Evolutionary conservation across 108 stramenopile genomes (phyloP).

Genomic region (Pseudonitzschia delicatissima): DNA sequence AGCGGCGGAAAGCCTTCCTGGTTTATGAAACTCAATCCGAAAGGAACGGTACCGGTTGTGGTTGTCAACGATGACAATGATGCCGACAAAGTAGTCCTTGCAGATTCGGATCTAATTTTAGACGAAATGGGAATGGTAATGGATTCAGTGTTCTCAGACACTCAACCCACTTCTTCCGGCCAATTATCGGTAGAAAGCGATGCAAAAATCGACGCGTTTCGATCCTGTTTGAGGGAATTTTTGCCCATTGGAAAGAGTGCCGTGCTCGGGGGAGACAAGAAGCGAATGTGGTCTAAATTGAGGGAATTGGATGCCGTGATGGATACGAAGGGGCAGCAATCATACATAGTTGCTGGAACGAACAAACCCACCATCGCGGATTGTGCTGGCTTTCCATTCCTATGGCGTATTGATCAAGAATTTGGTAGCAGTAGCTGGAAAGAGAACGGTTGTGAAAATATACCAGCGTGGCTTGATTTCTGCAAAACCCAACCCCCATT

Average conservation of each 20-base stretch:
- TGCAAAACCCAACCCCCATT: slow-evolving; percentile 52
- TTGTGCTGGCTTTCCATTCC: slow-evolving; percentile 81
- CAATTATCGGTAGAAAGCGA: not conserved
- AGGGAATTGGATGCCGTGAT: slow-evolving; percentile 45
- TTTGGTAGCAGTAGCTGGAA: slow-evolving; percentile 39
- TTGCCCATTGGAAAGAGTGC: slow-evolving; percentile 74
- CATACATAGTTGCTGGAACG: slow-evolving; percentile 55
- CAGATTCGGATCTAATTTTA: slow-evolving; percentile 77
- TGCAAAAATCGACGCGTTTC: slow-evolving; percentile 42
- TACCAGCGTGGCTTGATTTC: slow-evolving; percentile 54
- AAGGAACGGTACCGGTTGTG: slow-evolving; percentile 74
- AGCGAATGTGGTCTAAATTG: slow-evolving; percentile 50
- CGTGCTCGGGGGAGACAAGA: slow-evolving; percentile 47
- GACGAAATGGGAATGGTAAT: slow-evolving; percentile 42
- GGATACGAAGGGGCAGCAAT: slow-evolving; percentile 17
- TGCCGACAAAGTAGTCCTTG: slow-evolving; percentile 20
- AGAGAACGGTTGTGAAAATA: slow-evolving; percentile 36
- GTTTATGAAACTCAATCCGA: slow-evolving; percentile 77
- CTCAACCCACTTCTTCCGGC: not conserved
- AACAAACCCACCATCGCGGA: slow-evolving; percentile 71
- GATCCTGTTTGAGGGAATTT: slow-evolving; percentile 42
- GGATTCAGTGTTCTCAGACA: slow-evolving; percentile 6
- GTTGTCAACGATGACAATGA: slow-evolving; percentile 20
- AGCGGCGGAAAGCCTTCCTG: slow-evolving; percentile 79
- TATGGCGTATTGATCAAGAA: slow-evolving; percentile 79